phyloP scores from a whole-genome alignment of 139 green algal genomes.

The Dunaliella primolecta region DNA sequence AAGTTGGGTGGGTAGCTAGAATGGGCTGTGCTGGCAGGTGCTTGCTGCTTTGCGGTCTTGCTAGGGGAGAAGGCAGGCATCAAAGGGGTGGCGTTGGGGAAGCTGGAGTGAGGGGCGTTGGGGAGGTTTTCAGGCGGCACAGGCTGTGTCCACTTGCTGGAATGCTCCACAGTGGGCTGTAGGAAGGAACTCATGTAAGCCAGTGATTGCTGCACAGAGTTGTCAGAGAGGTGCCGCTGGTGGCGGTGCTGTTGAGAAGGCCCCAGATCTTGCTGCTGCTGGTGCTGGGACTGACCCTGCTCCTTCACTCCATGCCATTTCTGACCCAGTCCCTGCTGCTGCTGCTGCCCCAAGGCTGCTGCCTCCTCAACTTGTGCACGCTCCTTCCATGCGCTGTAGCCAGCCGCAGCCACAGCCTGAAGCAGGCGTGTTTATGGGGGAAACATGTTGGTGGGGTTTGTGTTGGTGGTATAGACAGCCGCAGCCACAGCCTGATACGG shows the following conservation, averaged over 20 bases:
- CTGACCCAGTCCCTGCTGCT: neutral
- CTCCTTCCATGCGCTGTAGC: neutral
- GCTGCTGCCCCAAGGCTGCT: neutral
- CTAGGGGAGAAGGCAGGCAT: no score
- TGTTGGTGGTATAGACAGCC: neutral
- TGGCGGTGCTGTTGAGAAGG: neutral
- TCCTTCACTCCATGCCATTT: neutral
- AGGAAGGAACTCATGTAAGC: neutral
- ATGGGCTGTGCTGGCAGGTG: neutral
- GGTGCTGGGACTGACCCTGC: neutral
- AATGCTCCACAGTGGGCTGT: neutral
- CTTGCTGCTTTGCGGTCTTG: no score
- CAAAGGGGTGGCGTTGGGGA: no score
- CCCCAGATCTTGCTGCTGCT: neutral
- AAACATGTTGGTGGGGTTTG: no score
- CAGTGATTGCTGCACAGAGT: no score
- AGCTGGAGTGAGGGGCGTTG: neutral
- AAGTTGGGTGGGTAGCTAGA: neutral
- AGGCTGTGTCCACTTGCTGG: neutral
- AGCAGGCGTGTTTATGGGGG: no score
- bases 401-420: neutral
- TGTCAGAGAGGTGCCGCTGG: neutral
- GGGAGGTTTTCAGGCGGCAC: neutral
- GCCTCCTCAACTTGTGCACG: neutral
- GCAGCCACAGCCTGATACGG: neutral